Evolutionary conservation across 2,329 filamentous ascomycete species (phyloP).

Genomic region (Zasmidium cellare): DNA sequence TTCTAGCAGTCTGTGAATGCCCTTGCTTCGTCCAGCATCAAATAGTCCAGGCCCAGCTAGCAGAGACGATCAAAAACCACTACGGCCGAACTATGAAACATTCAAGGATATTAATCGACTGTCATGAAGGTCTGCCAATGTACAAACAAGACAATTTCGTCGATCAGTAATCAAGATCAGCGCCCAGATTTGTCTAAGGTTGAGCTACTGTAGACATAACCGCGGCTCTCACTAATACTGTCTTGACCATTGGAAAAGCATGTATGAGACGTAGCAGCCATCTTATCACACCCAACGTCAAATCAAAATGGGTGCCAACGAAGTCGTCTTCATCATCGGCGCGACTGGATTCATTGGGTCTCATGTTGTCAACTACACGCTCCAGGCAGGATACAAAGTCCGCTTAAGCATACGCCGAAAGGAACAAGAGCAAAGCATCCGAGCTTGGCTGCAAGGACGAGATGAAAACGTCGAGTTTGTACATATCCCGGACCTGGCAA

Average conservation of each 20-base stretch:
- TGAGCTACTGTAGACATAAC: neutral
- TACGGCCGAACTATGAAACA: too few relatives aligned
- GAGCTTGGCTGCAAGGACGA: neutral
- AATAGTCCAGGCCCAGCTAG: too few relatives aligned
- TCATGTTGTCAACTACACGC: constrained; percentile 22
- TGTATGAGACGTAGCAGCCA: neutral
- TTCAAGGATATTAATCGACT: too few relatives aligned
- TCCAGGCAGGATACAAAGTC: constrained; percentile 16
- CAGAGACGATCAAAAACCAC: too few relatives aligned
- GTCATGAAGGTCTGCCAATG: too few relatives aligned
- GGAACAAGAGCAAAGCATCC: constrained; percentile 4
- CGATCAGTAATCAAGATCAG: neutral
- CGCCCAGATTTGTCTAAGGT: neutral
- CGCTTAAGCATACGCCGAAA: constrained; percentile 14
- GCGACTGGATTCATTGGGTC: constrained; percentile 31
- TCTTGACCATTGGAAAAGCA: neutral
- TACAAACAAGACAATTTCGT: too few relatives aligned
- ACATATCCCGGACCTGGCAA: constrained; percentile 19
- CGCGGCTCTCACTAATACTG: neutral
- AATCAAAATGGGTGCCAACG: neutral
- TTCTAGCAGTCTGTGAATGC: too few relatives aligned
- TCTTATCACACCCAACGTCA: too few relatives aligned
- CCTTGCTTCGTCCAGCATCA: too few relatives aligned
- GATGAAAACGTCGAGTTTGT: constrained; percentile 13
- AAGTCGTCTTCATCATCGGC: constrained; percentile 22